Evolutionary conservation across 2,329 filamentous ascomycete genomes (phyloP).

Genomic region (Conoideocrella luteorostrata): DNA sequence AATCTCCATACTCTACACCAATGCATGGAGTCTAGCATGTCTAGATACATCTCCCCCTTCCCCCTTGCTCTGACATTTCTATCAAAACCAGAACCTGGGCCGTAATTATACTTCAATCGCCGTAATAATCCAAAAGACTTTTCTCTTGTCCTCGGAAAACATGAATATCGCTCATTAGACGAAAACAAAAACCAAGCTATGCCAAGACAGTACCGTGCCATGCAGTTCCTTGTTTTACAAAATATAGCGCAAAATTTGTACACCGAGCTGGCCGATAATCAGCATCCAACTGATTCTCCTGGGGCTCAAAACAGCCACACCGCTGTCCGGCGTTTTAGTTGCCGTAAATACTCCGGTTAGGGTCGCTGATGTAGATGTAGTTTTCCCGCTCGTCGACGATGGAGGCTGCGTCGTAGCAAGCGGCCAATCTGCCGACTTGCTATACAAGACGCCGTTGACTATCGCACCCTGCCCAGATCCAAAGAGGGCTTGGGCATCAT

Average conservation of each 20-base stretch:
- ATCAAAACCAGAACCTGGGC: no score
- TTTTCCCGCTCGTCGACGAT: conserved; percentile 14
- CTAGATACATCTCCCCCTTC: no score
- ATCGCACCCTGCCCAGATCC: conserved; percentile 48
- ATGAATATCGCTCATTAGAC: no score
- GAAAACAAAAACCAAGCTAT: no score
- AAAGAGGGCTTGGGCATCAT: conserved; percentile 39
- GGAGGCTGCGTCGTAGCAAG: conserved; percentile 21
- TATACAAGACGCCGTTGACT: conserved; percentile 53
- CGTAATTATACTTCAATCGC: no score
- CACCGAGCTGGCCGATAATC: neutral
- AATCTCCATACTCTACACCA: no score
- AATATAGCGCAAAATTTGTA: neutral
- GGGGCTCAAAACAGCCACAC: neutral
- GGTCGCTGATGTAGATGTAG: conserved; percentile 14
- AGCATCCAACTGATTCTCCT: neutral
- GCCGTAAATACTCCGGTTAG: conserved; percentile 30
- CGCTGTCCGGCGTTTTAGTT: conserved; percentile 22
- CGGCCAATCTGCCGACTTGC: conserved; percentile 34
- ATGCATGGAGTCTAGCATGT: no score
- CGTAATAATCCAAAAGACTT: no score
- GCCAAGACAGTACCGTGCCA: no score
- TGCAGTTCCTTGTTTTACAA: neutral
- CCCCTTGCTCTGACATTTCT: no score
- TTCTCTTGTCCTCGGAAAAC: no score